Conservation (phyloP, 106 monocot species). For the Dendrobium nobile region DNA sequence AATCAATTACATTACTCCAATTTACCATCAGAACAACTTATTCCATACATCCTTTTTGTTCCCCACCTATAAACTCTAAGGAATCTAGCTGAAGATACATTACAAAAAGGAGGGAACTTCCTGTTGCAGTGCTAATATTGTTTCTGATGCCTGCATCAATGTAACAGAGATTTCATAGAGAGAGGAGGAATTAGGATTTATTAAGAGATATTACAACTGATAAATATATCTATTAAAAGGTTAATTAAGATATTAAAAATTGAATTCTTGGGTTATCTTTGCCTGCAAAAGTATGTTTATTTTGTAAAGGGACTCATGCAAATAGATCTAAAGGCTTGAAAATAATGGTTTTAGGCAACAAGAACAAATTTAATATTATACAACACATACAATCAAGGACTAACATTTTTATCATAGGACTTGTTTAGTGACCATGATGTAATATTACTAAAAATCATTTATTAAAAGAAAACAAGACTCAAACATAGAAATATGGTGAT, state of each 20-base stretch:
- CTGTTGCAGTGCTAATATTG: neutral
- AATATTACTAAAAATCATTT: neutral
- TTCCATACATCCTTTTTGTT: neutral
- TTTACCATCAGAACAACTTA: neutral
- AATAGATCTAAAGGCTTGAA: neutral
- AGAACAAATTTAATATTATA: neutral
- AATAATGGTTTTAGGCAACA: neutral
- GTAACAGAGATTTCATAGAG: neutral
- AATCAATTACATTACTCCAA: neutral
- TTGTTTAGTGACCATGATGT: neutral
- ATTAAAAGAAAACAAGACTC: neutral
- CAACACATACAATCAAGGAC: neutral
- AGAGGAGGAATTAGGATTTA: neutral
- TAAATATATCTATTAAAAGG: neutral
- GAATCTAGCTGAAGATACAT: neutral
- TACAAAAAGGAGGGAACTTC: neutral
- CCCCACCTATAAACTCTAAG: neutral
- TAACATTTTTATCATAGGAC: neutral
- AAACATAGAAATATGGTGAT: neutral
- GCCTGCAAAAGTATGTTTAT: neutral
- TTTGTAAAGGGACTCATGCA: neutral
- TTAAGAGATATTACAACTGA: neutral
- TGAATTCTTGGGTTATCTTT: neutral
- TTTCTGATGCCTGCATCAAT: neutral
- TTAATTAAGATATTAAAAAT: neutral